Evolutionary conservation across 2,329 filamentous ascomycete species (phyloP), one percentile per base, ranked within the genome.

Genomic region (Coleophoma eucalyptorum): DNA sequence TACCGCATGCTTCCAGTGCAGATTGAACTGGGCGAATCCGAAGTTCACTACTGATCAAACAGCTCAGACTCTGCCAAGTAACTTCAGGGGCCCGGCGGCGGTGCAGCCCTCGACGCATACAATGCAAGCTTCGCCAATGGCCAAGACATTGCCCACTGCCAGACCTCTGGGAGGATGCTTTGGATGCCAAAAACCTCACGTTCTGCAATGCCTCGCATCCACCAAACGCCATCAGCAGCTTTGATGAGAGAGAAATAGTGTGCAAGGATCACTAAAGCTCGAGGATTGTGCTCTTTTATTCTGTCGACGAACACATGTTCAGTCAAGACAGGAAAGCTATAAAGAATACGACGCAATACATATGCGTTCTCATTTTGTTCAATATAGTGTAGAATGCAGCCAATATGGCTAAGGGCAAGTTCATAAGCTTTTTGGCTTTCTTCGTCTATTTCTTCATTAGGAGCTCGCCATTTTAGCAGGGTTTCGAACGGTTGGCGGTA

Each of bases 241-340:
- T 63, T 58, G 11, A 67, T 58, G 10, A 67, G 47, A 1, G 64
- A 57, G 43, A 67, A 55, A 57, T 62, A 67, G 45, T 66, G 63
- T 5, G 65, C 58, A 43, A 54, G 49, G 19, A 54, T 40, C 5
- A 50, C 44, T 38, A 56, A 43, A 13, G 54, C 52, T 37, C 52
- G 32, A n/a, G 52, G 52, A 16, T 55, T 46, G 13, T 41, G 34
- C 41, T 50, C 35, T 18, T 32, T 32, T 20, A 56, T 34, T 18
- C 33, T 26, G 33, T 53, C 32, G 12, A 54, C 47, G 31, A 51
- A 55, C 7, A 44, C 34, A 10, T 41, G 21, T 34, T 45, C 44
- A n/a, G 20, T 16, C 8, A 48, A 32, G 21, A 34, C 43, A 5
- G 47, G 50, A 19, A 55, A 55, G 5, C 43, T 44, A 16, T 48